Evolutionary conservation across 129 eudicot species (phyloP).

Genomic region (Chrysanthemum seticuspe): DNA sequence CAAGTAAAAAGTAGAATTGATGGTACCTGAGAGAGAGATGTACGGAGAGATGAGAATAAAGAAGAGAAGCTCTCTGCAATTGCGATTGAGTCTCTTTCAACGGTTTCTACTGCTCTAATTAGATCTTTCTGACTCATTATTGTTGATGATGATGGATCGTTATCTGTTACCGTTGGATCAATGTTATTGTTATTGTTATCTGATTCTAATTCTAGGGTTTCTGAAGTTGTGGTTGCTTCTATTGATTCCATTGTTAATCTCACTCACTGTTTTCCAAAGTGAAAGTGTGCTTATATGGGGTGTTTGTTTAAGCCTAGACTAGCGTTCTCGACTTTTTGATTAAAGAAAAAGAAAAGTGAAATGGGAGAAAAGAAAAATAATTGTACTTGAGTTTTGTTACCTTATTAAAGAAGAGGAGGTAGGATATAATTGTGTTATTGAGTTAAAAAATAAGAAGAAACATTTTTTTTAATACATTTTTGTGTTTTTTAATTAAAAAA

Average conservation of each 20-base stretch:
- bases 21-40: constrained; percentile 70
- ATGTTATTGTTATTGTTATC: background rate
- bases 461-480: no score
- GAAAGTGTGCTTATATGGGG: no score
- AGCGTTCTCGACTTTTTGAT: no score
- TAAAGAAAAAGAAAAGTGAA: no score
- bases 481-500: no score
- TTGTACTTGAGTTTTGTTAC: no score
- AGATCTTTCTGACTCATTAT: constrained; percentile 48
- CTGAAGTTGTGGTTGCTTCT: constrained; percentile 32
- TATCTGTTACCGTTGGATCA: constrained; percentile 18
- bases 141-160: constrained; percentile 21
- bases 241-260: constrained; percentile 21
- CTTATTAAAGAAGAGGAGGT: no score
- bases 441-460: no score
- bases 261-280: background rate
- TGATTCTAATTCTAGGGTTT: constrained; percentile 32
- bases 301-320: no score
- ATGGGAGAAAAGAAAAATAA: no score
- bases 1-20: no score
- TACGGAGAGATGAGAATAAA: constrained; percentile 82
- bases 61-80: constrained; percentile 85
- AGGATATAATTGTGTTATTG: no score
- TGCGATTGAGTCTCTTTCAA: constrained; percentile 82
- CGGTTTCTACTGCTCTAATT: constrained; percentile 63